Percentiles rank a stretch among this genome's conserved stretches.
Evolutionary conservation across 2,329 filamentous ascomycete species (phyloP).

Genomic region (Mariannaea sp.): DNA sequence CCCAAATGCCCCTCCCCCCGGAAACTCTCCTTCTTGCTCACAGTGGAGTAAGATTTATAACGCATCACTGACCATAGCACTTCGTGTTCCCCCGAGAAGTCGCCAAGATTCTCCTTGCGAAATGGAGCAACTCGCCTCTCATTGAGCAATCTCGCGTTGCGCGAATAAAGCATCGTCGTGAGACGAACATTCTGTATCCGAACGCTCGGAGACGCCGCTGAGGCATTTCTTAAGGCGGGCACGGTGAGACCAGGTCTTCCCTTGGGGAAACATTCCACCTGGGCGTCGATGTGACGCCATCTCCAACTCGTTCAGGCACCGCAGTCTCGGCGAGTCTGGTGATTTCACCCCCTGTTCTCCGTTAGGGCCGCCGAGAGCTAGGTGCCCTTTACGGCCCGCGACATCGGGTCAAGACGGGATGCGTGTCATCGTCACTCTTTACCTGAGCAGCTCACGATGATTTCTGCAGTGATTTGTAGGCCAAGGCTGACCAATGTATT

Average conservation of each 20-base stretch:
- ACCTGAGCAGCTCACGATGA: neutral
- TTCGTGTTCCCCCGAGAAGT: constrained; percentile 2
- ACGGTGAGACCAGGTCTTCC: constrained; percentile 21
- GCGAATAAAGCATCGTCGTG: constrained; percentile 26
- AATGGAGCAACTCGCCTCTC: neutral
- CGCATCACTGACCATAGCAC: too few species aligned
- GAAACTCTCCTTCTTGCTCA: neutral
- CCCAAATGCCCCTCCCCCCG: constrained; percentile 17
- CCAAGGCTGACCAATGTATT: neutral
- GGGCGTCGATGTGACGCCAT: constrained; percentile 28
- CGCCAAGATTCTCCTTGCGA: neutral
- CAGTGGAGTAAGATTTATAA: too few species aligned
- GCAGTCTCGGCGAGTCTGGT: constrained; percentile 28
- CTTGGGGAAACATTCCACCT: constrained; percentile 31
- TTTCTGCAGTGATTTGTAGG: too few species aligned
- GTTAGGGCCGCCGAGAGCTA: constrained; percentile 12
- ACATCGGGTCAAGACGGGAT: constrained; percentile 34
- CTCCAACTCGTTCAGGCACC: constrained; percentile 16
- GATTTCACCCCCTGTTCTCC: constrained; percentile 20
- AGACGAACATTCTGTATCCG: neutral
- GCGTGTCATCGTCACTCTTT: constrained; percentile 17
- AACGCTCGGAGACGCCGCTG: constrained; percentile 26
- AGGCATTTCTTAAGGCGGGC: constrained; percentile 29
- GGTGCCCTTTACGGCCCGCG: constrained; percentile 16
- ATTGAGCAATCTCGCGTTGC: constrained; percentile 21